A percentile compares a stretch with the other conserved stretches of the same genome.
phyloP scores from a whole-genome alignment of 306 rosid genomes.

The Dalbergia oliveri region DNA sequence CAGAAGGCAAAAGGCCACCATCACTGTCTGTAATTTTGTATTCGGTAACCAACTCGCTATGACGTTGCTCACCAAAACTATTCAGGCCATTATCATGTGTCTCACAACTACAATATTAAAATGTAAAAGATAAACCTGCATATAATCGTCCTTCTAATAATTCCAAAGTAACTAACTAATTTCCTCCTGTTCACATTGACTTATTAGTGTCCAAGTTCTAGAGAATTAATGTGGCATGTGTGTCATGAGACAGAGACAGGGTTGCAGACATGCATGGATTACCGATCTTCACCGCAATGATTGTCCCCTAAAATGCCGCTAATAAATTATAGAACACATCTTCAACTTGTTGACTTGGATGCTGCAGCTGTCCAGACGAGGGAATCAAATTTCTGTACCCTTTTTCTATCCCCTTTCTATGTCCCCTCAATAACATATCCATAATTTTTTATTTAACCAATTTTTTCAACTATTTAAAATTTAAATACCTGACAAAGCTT shows the following conservation, averaged over 20 bases:
- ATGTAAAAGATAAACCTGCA: background rate
- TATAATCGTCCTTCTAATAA: background rate
- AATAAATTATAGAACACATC: constrained; percentile 15
- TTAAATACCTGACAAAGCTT: no score
- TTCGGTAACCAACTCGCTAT: background rate
- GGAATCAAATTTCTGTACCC: no score
- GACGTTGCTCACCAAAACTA: background rate
- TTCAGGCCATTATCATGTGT: background rate
- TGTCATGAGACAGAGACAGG: constrained; percentile 34
- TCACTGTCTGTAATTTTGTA: background rate
- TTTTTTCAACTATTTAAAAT: no score
- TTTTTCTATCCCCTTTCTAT: no score
- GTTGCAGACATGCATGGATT: background rate
- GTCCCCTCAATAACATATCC: no score
- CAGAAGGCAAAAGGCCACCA: background rate
- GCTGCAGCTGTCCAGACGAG: background rate
- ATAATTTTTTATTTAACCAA: no score
- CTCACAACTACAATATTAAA: constrained; percentile 11
- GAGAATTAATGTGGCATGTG: constrained; percentile 36
- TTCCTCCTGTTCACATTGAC: constrained; percentile 37
- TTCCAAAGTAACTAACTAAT: background rate
- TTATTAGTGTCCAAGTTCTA: background rate
- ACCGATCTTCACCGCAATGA: background rate
- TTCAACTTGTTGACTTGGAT: constrained; percentile 29
- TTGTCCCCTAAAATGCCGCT: constrained; percentile 5